A percentile compares a stretch with the other conserved stretches of the same genome.
phyloP scores from a whole-genome alignment of 1,284 basidiomycete species.

The Ganoderma multipileum region DNA sequence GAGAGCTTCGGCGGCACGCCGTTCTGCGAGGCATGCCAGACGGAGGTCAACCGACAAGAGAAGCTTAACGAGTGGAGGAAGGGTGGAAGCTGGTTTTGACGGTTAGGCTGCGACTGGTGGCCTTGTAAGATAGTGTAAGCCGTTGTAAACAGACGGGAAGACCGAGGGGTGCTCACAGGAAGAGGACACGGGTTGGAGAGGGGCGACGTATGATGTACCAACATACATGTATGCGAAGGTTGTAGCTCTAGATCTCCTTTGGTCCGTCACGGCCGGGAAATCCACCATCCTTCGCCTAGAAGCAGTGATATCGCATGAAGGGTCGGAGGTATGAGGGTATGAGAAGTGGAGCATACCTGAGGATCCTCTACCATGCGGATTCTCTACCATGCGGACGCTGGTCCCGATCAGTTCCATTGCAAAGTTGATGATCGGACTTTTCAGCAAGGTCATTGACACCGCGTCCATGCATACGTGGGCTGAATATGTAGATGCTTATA shows the following conservation, averaged over 20 bases:
- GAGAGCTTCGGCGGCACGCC: not conserved
- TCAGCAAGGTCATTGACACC: constrained; percentile 82
- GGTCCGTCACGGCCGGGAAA: constrained; percentile 7
- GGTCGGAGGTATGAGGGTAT: not conserved
- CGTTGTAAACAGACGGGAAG: not conserved
- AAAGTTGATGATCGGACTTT: constrained; percentile 87
- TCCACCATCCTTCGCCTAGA: constrained; percentile 14
- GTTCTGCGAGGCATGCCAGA: not conserved
- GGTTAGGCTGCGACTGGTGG: not conserved
- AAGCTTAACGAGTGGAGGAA: not conserved
- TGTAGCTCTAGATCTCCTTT: no score
- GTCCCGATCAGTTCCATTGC: constrained; percentile 92
- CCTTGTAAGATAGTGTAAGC: not conserved
- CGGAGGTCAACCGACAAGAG: not conserved
- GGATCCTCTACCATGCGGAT: no score
- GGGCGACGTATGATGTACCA: not conserved
- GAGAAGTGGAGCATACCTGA: constrained; percentile 46
- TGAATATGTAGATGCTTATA: constrained; percentile 75
- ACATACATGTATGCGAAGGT: not conserved
- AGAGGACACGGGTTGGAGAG: not conserved
- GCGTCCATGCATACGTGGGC: no score
- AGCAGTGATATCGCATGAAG: not conserved
- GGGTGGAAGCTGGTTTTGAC: not conserved
- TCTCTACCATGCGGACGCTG: constrained; percentile 79
- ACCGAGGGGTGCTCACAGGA: not conserved